These are phyloP conservation scores for Paxillus rubicundulus DNA, from an alignment of 768 basidiomycete species.

Conservation along the genomic window DNA sequence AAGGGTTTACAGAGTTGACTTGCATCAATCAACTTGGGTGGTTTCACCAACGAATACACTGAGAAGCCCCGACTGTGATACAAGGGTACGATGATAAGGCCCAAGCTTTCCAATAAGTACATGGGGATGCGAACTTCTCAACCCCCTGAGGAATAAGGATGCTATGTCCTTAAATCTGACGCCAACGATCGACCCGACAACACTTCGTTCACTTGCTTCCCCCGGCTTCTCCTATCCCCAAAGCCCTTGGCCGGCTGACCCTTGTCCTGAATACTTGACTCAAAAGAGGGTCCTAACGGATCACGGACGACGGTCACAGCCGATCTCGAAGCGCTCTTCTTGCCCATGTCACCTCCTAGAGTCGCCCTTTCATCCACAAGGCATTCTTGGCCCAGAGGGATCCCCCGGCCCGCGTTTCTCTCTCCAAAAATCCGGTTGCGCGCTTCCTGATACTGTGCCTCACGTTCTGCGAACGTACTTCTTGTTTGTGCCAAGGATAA, in stretches of 20 bases:
- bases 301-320: slow-evolving; percentile 26
- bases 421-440: slow-evolving; percentile 69
- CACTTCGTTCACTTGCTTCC: slow-evolving; percentile 2
- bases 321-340: background rate
- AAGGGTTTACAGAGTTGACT: background rate
- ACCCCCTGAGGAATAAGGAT: background rate
- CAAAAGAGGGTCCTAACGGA: slow-evolving; percentile 31
- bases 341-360: slow-evolving; percentile 1
- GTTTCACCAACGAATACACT: too few species aligned
- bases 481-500: slow-evolving; percentile 20
- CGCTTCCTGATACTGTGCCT: slow-evolving; percentile 71
- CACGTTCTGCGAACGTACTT: slow-evolving; percentile 55
- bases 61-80: background rate
- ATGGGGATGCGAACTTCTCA: background rate
- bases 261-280: slow-evolving; percentile 5
- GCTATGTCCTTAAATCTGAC: background rate
- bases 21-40: too few species aligned
- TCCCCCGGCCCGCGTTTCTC: slow-evolving; percentile 4
- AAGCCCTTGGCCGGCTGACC: slow-evolving; percentile 26
- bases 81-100: background rate
- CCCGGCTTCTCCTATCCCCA: slow-evolving; percentile 21
- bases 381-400: background rate
- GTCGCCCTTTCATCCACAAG: background rate
- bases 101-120: background rate
- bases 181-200: too few species aligned